Evolutionary conservation across 2,329 filamentous ascomycete genomes (phyloP).

Genomic region (Shiraia sp.): DNA sequence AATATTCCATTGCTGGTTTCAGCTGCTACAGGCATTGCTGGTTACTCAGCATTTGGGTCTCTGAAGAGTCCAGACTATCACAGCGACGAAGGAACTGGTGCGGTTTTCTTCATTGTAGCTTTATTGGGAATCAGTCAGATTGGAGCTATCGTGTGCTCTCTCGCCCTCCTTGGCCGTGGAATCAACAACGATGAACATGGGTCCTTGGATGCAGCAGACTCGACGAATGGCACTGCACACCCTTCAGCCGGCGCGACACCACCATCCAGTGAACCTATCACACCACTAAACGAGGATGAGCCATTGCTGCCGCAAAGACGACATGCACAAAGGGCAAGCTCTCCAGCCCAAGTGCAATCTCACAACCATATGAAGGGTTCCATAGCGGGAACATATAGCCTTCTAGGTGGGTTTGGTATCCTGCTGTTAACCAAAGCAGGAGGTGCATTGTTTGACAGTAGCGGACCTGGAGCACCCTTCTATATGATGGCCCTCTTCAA

Average conservation of each 20-base stretch:
- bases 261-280: constrained; percentile 33
- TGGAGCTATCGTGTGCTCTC: constrained; percentile 90
- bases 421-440: constrained; percentile 89
- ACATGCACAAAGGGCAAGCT: constrained; percentile 11
- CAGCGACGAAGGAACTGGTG: constrained; percentile 67
- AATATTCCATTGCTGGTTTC: constrained; percentile 77
- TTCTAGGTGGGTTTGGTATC: constrained; percentile 88
- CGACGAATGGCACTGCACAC: constrained; percentile 23
- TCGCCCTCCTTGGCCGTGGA: constrained; percentile 83
- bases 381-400: constrained; percentile 91
- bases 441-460: constrained; percentile 79
- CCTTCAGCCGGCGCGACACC: constrained; percentile 41
- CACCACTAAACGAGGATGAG: constrained; percentile 32
- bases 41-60: constrained; percentile 77
- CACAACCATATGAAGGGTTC: constrained; percentile 79
- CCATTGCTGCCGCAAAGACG: constrained; percentile 27
- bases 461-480: constrained; percentile 79
- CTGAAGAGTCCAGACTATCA: constrained; percentile 76
- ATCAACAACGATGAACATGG: constrained; percentile 60
- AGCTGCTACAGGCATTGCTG: constrained; percentile 72
- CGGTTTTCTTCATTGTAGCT: constrained; percentile 75
- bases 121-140: constrained; percentile 93
- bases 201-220: constrained; percentile 8
- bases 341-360: constrained; percentile 24
- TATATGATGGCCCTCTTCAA: constrained; percentile 95